Conservation (phyloP, 768 basidiomycete genomes). For the Pulveroboletus sp. region DNA sequence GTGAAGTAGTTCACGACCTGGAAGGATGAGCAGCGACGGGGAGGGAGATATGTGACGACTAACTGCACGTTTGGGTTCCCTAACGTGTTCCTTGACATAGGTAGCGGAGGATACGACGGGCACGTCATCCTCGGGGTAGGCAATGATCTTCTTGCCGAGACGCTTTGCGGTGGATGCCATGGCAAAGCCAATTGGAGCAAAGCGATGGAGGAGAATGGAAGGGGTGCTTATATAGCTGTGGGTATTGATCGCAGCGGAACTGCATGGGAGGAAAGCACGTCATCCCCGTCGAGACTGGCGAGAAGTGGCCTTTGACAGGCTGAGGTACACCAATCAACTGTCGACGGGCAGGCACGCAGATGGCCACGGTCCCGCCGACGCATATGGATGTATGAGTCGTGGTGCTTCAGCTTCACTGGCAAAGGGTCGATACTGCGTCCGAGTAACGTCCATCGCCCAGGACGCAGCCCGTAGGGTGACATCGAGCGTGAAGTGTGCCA, state of each 20-base stretch:
- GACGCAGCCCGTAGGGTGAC: too few relatives aligned
- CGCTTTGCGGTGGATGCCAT: conserved; percentile 44
- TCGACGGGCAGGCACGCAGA: too few relatives aligned
- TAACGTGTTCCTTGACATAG: conserved; percentile 42
- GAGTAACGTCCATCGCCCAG: too few relatives aligned
- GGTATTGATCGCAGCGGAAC: too few relatives aligned
- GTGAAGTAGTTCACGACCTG: conserved; percentile 63
- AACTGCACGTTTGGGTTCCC: conserved; percentile 50
- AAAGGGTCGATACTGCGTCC: too few relatives aligned
- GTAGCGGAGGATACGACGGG: conserved; percentile 57
- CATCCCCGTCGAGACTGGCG: conserved; percentile 5
- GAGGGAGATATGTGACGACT: background rate
- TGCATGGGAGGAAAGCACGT: conserved; percentile 24
- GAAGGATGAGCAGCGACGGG: background rate
- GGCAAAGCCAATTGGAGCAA: too few relatives aligned
- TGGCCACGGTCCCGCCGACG: too few relatives aligned
- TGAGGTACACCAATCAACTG: too few relatives aligned
- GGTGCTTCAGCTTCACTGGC: too few relatives aligned
- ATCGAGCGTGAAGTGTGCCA: too few relatives aligned
- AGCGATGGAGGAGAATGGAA: too few relatives aligned
- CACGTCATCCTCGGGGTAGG: conserved; percentile 54
- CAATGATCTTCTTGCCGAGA: conserved; percentile 54
- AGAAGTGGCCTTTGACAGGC: background rate
- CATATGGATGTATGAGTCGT: too few relatives aligned
- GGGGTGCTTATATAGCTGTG: conserved; percentile 1